Conservation (phyloP, 805 yeast species). For the Cyberlindnera maclurae region DNA sequence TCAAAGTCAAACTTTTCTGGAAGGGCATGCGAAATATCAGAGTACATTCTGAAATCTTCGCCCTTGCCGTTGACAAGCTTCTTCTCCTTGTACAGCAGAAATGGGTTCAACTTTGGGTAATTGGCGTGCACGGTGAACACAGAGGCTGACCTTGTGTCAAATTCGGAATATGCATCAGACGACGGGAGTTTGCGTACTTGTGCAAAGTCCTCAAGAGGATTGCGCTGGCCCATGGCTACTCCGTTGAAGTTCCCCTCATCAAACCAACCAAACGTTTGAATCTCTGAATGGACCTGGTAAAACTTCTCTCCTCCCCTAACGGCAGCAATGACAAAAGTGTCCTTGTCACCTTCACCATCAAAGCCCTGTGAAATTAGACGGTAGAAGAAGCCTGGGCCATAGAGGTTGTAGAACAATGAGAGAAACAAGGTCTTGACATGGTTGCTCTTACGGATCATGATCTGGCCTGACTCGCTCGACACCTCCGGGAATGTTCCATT, state of each 20-base stretch:
- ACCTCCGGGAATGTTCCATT: constrained; percentile 62
- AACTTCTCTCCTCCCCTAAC: constrained; percentile 24
- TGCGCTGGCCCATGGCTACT: constrained; percentile 70
- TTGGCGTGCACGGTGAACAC: constrained; percentile 32
- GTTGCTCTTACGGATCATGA: constrained; percentile 49
- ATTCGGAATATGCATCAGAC: constrained; percentile 5
- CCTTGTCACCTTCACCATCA: constrained; percentile 79
- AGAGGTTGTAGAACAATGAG: constrained; percentile 56
- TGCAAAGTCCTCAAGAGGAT: constrained; percentile 54
- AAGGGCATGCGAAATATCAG: constrained; percentile 23
- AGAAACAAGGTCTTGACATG: constrained; percentile 55
- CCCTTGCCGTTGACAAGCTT: constrained; percentile 14
- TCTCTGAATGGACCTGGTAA: constrained; percentile 39
- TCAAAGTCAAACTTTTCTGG: constrained; percentile 41
- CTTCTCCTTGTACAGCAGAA: constrained; percentile 18
- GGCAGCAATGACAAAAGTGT: constrained; percentile 68
- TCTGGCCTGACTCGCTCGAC: constrained; percentile 64
- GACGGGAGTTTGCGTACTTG: constrained; percentile 5
- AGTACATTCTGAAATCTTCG: constrained; percentile 21
- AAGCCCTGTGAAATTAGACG: constrained; percentile 64
- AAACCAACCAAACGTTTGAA: constrained; percentile 23
- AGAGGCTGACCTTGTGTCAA: constrained; percentile 12
- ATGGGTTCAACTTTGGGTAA: constrained; percentile 31
- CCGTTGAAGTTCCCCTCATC: constrained; percentile 44
- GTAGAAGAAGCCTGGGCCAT: constrained; percentile 62